A percentile compares a stretch with the other conserved stretches of the same genome.
These are phyloP conservation scores for Vitis hybrid DNA, from an alignment of 177 flowering plant genomes.

Conservation along the genomic window DNA sequence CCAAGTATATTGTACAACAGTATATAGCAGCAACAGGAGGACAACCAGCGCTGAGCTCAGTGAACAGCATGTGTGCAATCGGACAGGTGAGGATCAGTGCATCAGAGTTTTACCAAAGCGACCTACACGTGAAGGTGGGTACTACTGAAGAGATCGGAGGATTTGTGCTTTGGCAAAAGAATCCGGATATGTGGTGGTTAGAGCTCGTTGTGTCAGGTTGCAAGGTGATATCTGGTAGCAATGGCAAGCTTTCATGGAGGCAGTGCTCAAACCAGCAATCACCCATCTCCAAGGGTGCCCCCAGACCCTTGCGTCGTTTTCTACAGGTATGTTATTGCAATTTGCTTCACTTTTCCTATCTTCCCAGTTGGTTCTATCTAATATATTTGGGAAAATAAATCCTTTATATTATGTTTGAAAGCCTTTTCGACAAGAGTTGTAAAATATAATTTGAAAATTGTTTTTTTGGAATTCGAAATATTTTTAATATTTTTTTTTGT, in stretches of 20 bases:
- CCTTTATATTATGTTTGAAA: too few relatives aligned
- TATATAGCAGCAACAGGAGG: slow-evolving; percentile 90
- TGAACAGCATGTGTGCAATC: slow-evolving; percentile 78
- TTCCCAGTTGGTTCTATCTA: too few relatives aligned
- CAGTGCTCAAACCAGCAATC: slow-evolving; percentile 58
- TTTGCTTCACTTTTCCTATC: too few relatives aligned
- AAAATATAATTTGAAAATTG: too few relatives aligned
- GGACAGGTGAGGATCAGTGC: slow-evolving; percentile 78
- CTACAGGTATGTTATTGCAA: slow-evolving; percentile 42
- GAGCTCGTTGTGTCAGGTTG: slow-evolving; percentile 74
- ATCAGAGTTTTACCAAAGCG: slow-evolving; percentile 52
- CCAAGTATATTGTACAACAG: slow-evolving; percentile 88
- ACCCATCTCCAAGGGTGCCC: slow-evolving; percentile 47
- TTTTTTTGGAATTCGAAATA: too few relatives aligned
- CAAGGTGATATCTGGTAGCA: slow-evolving; percentile 64
- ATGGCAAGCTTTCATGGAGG: slow-evolving; percentile 66
- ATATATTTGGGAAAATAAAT: too few relatives aligned
- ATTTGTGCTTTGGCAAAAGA: slow-evolving; percentile 82
- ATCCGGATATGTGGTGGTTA: slow-evolving; percentile 82
- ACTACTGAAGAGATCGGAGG: slow-evolving; percentile 56
- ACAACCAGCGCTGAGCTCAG: slow-evolving; percentile 45
- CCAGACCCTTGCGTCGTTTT: slow-evolving; percentile 68
- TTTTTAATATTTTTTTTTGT: too few relatives aligned
- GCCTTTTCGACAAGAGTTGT: too few relatives aligned
- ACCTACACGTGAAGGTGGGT: slow-evolving; percentile 25